phyloP scores from a whole-genome alignment of 139 green algal species.

The Picochlorum sp. region DNA sequence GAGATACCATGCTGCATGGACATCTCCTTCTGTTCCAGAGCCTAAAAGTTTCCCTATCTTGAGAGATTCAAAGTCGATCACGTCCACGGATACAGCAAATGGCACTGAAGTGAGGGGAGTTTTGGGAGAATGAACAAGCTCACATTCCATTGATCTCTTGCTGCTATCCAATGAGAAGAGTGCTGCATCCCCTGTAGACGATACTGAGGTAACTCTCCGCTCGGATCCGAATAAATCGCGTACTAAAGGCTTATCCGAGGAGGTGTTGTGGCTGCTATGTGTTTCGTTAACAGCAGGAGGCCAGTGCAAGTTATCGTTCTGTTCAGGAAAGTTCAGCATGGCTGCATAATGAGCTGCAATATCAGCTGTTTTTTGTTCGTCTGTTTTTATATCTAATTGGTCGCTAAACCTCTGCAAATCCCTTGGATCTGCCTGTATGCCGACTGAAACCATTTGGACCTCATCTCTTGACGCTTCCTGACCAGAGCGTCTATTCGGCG shows the following conservation, averaged over 20 bases:
- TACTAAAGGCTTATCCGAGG: too few relatives aligned
- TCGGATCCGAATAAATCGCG: too few relatives aligned
- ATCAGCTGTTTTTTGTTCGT: not conserved
- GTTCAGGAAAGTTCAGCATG: not conserved
- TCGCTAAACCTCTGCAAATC: not conserved
- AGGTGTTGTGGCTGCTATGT: too few relatives aligned
- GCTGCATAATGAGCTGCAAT: not conserved
- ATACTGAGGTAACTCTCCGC: too few relatives aligned
- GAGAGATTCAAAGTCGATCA: conserved; percentile 12
- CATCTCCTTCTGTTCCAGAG: conserved; percentile 24
- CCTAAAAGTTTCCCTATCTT: conserved; percentile 19
- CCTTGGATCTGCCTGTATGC: not conserved
- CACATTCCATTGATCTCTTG: too few relatives aligned
- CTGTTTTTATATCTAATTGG: not conserved
- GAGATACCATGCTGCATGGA: conserved; percentile 33
- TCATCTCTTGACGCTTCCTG: not conserved
- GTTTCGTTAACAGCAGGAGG: too few relatives aligned
- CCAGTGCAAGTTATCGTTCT: too few relatives aligned
- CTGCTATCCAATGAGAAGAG: too few relatives aligned
- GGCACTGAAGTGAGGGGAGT: too few relatives aligned
- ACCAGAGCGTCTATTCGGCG: too few relatives aligned
- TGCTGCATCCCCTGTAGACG: too few relatives aligned
- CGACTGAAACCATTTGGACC: not conserved
- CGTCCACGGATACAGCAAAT: conserved; percentile 6
- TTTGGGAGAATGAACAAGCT: too few relatives aligned